Conservation (phyloP, 148 eudicot species). For the Tetragonia tetragonoides region DNA sequence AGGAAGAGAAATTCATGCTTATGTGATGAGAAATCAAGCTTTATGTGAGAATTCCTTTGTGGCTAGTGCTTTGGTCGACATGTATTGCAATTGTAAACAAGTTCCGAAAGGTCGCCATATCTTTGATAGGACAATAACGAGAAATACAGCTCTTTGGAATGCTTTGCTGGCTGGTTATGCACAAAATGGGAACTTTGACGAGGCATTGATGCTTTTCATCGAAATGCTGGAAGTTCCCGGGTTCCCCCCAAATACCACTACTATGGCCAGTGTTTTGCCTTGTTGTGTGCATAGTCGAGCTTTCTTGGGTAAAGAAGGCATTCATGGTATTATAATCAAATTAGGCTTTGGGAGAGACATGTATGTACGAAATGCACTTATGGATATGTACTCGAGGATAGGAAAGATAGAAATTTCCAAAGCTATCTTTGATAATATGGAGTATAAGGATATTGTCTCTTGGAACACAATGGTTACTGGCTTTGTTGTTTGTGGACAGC, state of each 20-base stretch:
- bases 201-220: slow-evolving; percentile 64
- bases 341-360: slow-evolving; percentile 55
- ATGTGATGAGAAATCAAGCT: slow-evolving; percentile 48
- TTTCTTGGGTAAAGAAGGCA: slow-evolving; percentile 54
- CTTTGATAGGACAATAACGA: slow-evolving; percentile 40
- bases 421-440: slow-evolving; percentile 60
- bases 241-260: slow-evolving; percentile 68
- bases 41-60: slow-evolving; percentile 65
- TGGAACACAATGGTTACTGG: slow-evolving; percentile 93
- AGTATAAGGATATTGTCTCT: slow-evolving; percentile 64
- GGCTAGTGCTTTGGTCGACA: slow-evolving; percentile 79
- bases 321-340: slow-evolving; percentile 75
- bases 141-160: slow-evolving; percentile 66
- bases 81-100: slow-evolving; percentile 83
- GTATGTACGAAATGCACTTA: slow-evolving; percentile 73
- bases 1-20: slow-evolving; percentile 88
- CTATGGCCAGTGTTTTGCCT: slow-evolving; percentile 80
- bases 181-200: slow-evolving; percentile 54
- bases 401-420: slow-evolving; percentile 54
- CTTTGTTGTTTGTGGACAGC: slow-evolving; percentile 63
- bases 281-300: slow-evolving; percentile 65
- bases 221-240: slow-evolving; percentile 51
- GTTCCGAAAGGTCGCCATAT: slow-evolving; percentile 52
- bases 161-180: slow-evolving; percentile 89
- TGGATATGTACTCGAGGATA: slow-evolving; percentile 87